These are phyloP conservation scores for Geosmithia flava DNA, from an alignment of 2,329 filamentous ascomycete genomes.

Conservation along the genomic window DNA sequence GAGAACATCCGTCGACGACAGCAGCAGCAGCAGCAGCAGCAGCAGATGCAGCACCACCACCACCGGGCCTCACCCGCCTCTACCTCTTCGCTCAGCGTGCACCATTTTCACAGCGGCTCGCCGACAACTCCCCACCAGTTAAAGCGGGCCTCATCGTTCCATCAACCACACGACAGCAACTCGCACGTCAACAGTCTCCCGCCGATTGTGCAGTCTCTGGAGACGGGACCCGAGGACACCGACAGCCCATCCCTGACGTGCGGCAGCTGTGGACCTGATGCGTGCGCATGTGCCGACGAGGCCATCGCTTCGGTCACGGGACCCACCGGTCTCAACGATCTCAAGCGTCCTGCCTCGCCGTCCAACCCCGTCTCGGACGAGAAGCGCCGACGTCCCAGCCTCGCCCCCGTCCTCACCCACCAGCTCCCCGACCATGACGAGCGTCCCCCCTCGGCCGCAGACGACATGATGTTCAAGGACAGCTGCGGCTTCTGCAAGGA, in stretches of 20 bases:
- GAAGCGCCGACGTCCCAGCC: conserved; percentile 43
- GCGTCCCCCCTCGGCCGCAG: conserved; percentile 10
- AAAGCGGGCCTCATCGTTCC: not conserved
- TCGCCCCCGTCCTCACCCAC: not conserved
- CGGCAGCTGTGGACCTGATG: conserved; percentile 40
- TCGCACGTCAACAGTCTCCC: conserved; percentile 10
- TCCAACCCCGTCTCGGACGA: conserved; percentile 28
- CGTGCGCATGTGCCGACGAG: conserved; percentile 49
- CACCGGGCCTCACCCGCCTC: too few relatives aligned
- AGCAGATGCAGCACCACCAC: too few relatives aligned
- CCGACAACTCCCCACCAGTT: too few relatives aligned
- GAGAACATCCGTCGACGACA: conserved; percentile 20
- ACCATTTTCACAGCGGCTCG: not conserved
- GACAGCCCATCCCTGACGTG: conserved; percentile 31
- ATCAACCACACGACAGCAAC: not conserved
- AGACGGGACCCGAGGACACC: conserved; percentile 22
- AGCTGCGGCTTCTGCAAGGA: conserved; percentile 75
- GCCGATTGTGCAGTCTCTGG: conserved; percentile 43
- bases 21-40: conserved; percentile 2
- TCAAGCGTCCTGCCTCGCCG: conserved; percentile 37
- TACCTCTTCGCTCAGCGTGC: too few relatives aligned
- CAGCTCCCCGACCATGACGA: not conserved
- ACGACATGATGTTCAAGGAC: conserved; percentile 35
- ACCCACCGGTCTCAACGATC: conserved; percentile 3
- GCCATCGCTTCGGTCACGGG: conserved; percentile 33